Base-by-base conservation (phyloP, 75 land plant species). In the Cupressus sempervirens region DNA sequence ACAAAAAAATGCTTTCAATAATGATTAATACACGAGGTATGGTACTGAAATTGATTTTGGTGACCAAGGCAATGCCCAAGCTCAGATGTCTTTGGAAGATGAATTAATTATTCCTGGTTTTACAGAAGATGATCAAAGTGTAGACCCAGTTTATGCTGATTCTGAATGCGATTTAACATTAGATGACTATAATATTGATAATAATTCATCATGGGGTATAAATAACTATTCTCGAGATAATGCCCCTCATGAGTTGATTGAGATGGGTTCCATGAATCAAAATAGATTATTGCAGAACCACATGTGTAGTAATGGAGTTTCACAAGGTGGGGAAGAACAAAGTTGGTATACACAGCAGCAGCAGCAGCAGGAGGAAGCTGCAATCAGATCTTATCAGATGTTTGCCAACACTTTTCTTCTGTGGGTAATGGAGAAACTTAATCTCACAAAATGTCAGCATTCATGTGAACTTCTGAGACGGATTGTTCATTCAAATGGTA, bases 401-500 rank as follows among this genome's bases (percentile, higher is more conserved):
- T 80, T 82, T 84, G 50, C 45, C 5, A 84, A 73, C 56, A 48
- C 45, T 73, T 43, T 85, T 14, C 2, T 35, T 83, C 86, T 87
- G 13, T 89, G 90, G 90, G 84, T 86, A 56, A 82, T 89, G 90
- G 89, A 88, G 74, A 82, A 35, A 30, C 82, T 80, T 38, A 68
- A 50, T 50, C 82, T 83, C n/a, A n/a, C n/a, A 76, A 81, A 87
- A 50, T 89, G 89, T 38, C 90, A 84, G n/a, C 87, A 89, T 16
- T 2, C 40, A 38, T 89, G 90, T 36, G 86, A 89, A 75, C 82
- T 89, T 87, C 46, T 89, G 41, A 82, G 86, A 34, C 54, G 86
- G 52, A 89, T 81, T 35, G 84, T 89, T 82, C 90, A 89, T 81
- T 85, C 89, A n/a, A 89, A 89, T 85, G 89, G 89, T 88, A 68